Evolutionary conservation across 2,329 filamentous ascomycete species (phyloP), one percentile per base, ranked within the genome.

Genomic region (Aspergillus hortae): DNA sequence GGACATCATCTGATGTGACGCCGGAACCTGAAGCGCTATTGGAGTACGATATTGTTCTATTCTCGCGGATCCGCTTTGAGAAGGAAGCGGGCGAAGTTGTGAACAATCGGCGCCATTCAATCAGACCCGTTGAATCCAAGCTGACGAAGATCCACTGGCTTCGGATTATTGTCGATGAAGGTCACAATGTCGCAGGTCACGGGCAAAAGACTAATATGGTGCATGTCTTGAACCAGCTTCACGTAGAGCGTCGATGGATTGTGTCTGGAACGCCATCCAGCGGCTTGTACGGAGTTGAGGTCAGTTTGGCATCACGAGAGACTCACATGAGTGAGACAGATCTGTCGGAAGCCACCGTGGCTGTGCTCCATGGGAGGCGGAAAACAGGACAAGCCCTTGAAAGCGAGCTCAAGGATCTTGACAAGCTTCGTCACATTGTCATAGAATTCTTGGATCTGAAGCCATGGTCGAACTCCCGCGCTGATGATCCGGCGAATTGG

Each of bases 141-240:
- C 70, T 96, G 15, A 83, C 84, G 36, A 71, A 82, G 6, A 70
- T 96, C 3, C 90, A 90, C 60, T 96, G 92, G 80, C 86, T 96
- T 61, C 81, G 92, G 1, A 86, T 95, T 44, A 92, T 97, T 43
- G 87, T 95, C 15, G 92, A 97, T 58, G 92, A 96, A 76, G 92
- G 92, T 0, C 91, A 96, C 67, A 88, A 82, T 53, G 85, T 96
- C 53, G 89, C 90, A 0, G 87, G 88, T 35, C 82, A 81, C 5
- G 74, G 75, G 9, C 76, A 75, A 47, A 83, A 78, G 59, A 90
- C 84, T 1, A 80, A 76, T 43, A 80, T 83, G 30, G 76, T 81
- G 4, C 67, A 78, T 14, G 74, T 85, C 7, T 73, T 83, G 4
- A 72, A 79, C 33, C 73, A 77, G 46, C 75, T 86, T 21, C 69